phyloP scores from a whole-genome alignment of 192 early-diverging fungal species.

The Pilobolus umbonatus region DNA sequence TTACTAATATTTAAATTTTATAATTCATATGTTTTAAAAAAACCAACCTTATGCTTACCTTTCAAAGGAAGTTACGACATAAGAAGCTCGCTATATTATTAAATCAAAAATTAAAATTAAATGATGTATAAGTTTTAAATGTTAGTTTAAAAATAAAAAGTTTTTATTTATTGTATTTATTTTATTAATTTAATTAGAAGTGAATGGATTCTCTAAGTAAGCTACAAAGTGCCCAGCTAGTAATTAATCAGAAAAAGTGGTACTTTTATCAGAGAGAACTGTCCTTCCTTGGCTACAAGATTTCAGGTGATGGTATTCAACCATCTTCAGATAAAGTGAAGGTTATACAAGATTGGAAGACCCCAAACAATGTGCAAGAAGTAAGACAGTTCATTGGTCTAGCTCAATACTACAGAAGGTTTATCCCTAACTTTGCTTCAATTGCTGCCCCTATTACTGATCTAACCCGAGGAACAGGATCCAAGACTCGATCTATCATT shows the following conservation, averaged over 20 bases:
- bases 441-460: constrained; percentile 20
- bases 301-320: constrained; percentile 23
- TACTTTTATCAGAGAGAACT: constrained; percentile 12
- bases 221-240: constrained; percentile 15
- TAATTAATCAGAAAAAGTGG: constrained; percentile 12
- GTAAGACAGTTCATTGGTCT: constrained; percentile 23
- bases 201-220: too few species aligned
- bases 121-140: too few species aligned
- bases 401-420: constrained; percentile 21
- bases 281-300: constrained; percentile 28
- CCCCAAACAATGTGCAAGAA: constrained; percentile 14
- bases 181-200: too few species aligned
- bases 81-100: too few species aligned
- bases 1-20: too few species aligned
- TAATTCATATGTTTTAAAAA: too few species aligned
- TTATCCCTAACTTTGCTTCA: constrained; percentile 13
- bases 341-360: constrained; percentile 15
- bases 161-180: too few species aligned
- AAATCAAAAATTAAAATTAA: too few species aligned
- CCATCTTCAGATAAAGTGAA: constrained; percentile 23
- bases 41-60: too few species aligned
- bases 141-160: too few species aligned
- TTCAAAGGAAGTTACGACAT: too few species aligned
- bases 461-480: background rate
- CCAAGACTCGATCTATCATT: background rate